These are phyloP conservation scores for Pelagophyceae sp. DNA, from an alignment of 352 stramenopile species.

Conservation along the genomic window DNA sequence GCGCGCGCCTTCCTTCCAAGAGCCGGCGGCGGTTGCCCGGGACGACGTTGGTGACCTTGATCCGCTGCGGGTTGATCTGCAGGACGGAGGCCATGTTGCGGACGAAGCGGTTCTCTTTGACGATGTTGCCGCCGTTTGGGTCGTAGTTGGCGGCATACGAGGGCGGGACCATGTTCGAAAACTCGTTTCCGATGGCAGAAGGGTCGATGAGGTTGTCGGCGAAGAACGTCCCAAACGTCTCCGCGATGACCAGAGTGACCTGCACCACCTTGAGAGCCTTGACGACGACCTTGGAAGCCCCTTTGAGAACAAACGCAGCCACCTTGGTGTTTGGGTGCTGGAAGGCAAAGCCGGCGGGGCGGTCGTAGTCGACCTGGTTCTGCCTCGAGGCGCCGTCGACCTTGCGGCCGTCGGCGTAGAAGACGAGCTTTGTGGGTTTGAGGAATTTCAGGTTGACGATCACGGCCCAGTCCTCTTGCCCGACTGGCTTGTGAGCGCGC, in stretches of 20 bases:
- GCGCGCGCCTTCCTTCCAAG: neutral
- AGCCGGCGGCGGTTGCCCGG: slow-evolving; percentile 18
- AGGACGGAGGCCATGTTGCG: slow-evolving; percentile 29
- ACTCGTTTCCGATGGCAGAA: slow-evolving; percentile 22
- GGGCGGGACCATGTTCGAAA: slow-evolving; percentile 16
- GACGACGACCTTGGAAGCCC: neutral
- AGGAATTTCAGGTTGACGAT: slow-evolving; percentile 26
- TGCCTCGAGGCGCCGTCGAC: neutral
- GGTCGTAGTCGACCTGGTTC: neutral
- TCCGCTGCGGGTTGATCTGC: slow-evolving; percentile 26
- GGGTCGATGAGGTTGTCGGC: slow-evolving; percentile 23
- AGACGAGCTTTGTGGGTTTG: slow-evolving; percentile 19
- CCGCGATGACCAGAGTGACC: slow-evolving; percentile 5
- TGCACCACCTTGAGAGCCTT: slow-evolving; percentile 6
- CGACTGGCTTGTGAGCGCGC: neutral
- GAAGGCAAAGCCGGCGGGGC: neutral
- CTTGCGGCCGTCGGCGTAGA: slow-evolving; percentile 9
- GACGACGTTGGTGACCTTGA: slow-evolving; percentile 30
- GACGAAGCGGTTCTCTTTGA: slow-evolving; percentile 26
- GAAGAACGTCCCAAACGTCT: slow-evolving; percentile 2
- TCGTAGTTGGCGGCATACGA: slow-evolving; percentile 25
- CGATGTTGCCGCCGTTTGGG: slow-evolving; percentile 23
- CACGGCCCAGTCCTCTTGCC: neutral
- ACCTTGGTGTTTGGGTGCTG: slow-evolving; percentile 15
- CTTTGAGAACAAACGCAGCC: slow-evolving; percentile 11